Base-by-base conservation (phyloP, 352 stramenopile species). In the Globisporangium takayamanum region DNA sequence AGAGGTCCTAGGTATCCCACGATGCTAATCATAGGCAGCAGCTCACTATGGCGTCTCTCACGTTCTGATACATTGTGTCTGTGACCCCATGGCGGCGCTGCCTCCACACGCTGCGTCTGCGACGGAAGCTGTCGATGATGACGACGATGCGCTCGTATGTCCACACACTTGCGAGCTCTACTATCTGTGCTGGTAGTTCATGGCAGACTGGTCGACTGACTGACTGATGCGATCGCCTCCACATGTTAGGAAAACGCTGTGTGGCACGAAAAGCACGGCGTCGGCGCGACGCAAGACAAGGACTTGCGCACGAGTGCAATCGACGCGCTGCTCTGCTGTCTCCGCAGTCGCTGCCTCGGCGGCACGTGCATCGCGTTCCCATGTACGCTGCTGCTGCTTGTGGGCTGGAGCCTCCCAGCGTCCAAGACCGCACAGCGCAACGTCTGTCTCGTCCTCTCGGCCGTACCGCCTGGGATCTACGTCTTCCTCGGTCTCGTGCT, bases 301-400 rank as follows among this genome's bases (percentile, higher is more conserved):
- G 66, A 73, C 46, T 15, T 74, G 16, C 63, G 68, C 48, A 71
- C 69, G 2, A 70, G 57, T 1, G 64, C 59, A 16, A 80, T 88
- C 66, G 70, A 83, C 25, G 41, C 57, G 0, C 56, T 89, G 49
- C 65, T 90, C 1, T 92, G 76, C 61, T 90, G 83, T 62, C 55
- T 90, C 0, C 73, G 75, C 8, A 90, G 75, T 50, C 74, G 80
- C 30, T 87, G 81, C 60, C 63, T 92, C 16, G 53, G 62, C 41
- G 65, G 71, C 48, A 68, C 67, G 5, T 90, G 82, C 28, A 76
- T 92, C 12, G 16, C 80, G 44, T 67, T 78, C 14, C 82, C 82
- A 10, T 84, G 69, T 52, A 48, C 69, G 1, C 18, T 85, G 18
- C 84, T 89, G 50, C 59, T 90, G 18, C n/a, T 85, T 11, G 55